Base-by-base conservation (phyloP, 2,329 filamentous ascomycete genomes). In the Fusarium longipes region DNA sequence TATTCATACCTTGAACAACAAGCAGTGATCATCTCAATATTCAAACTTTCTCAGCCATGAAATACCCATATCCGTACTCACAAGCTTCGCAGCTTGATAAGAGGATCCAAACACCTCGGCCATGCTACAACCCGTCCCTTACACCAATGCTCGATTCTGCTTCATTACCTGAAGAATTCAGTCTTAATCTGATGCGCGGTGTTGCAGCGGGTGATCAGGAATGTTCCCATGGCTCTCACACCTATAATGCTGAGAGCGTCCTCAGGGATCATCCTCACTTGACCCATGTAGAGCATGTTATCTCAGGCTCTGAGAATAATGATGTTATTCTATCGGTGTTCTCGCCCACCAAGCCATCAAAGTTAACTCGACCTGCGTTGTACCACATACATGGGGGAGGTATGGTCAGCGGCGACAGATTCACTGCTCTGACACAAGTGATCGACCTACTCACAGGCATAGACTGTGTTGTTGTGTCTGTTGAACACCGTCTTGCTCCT, bases 311-410 rank as follows among this genome's bases (percentile, higher is more conserved):
- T 12, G 30, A 38, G 1, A 10, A 25, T 1, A 57, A 57, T 1
- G 15, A 7, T 2, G 9, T 57, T 15, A 32, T 36, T 0, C 22
- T 57, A 8, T 57, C 54, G 2, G 30, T 45, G 3, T 56, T 57
- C 7, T 6, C 30, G 9, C 50, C 54, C 0, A 57, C 30, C 9
- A 20, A 17, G 3, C 4, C 18, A 22, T 3, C 18, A 29, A 45
- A 22, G 7, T 1, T 6, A 3, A 30, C 30, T 5, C 32, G 50
- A 2, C 50, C 54, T 25, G 54, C 18, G 6, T 25, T 57, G 18
- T 57, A 56, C 10, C 54, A 57, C 25, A 57, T 57, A 15, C 52
- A 58, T 14, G 55, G 55, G 0, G 55, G 55, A 4, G 55, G 55
- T 1, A 57, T 57, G 52, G 55, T 58, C 2, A 48, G 32, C 14